Base-by-base conservation (phyloP, 2,329 filamentous ascomycete genomes). In the Bipolaris gigantea region DNA sequence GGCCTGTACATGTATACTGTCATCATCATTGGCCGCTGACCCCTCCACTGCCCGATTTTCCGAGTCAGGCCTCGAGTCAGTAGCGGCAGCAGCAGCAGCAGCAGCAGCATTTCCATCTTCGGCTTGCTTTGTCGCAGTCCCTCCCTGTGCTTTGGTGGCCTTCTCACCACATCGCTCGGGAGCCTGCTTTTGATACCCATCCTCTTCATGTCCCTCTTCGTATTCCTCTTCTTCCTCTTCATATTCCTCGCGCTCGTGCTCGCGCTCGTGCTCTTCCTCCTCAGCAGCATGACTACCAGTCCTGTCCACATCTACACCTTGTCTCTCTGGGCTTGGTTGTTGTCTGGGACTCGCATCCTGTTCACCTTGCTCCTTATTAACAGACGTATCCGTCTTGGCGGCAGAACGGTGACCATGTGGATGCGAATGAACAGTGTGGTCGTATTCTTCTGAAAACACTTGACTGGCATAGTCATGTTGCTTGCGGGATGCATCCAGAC, bases 391-490 rank as follows among this genome's bases (percentile, higher is more conserved):
- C 19, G 33, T 8, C n/a, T 53, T 54, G 6, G 51, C 18, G 11
- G 51, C 21, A 18, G 42, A 59, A 23, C 61, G 35, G 27, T 61
- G 61, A 23, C 54, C 50, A 2, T 58, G 61, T 7, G 58, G 34
- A 6, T 62, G 60, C 25, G 64, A 52, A 25, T 70, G 67, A 1
- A 64, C 62, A 2, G 62, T 64, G 19, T 72, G 67, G 13, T 66
- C 63, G 15, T 43, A 53, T 38, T 65, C 61, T 19, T 71, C 64
- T 49, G 68, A 66, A 53, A 73, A 72, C 3, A 72, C 64, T 34
- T 71, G 66, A 16, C 64, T 62, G 18, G 66, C 62, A 33, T 72
- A 71, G 44, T 74, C 70, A 38, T 71, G 65, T 36, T 71, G 61
- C 47, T 62, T 67, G 21, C 64, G 63, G 9, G 68, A 65, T 38